Evolutionary conservation across 768 basidiomycete species (phyloP), one percentile per base, ranked within the genome.

Genomic region (Podaxis pistillaris): DNA sequence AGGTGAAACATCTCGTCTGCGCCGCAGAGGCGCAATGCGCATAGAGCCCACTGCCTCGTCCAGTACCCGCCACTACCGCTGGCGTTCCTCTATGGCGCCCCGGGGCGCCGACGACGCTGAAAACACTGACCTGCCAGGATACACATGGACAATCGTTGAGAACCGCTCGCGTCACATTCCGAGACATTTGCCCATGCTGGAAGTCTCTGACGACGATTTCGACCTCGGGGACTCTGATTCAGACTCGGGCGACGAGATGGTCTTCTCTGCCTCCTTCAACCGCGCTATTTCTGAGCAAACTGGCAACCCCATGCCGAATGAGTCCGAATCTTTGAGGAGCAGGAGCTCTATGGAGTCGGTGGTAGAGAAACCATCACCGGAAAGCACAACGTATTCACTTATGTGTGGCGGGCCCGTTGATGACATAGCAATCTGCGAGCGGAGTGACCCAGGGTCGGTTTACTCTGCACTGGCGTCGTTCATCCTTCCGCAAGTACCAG

Each of bases 21-120:
- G 90, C n/a, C 77, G 90, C 60, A 77, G 90, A 65, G 90, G 90
- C 11, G 90, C 90, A 56, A 83, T 90, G 81, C 79, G 86, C 41
- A 76, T 89, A 37, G 86, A 87, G 72, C 75, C 76, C 52, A 67
- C 56, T 64, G 51, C 58, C 38, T 38, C 22, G 30, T 41, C 61
- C 5, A 56, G 55, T 17, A 49, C 62, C 50, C 51, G 37, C 36
- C 57, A 60, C 61, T 47, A 49, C 46, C 56, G 57, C 46, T 24
- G 59, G 54, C 36, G 63, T 50, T 24, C 64, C 47, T 53, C 41
- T 33, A 13, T 22, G 51, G 22, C 28, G 38, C 19, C 53, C 56
- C 59, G n/a, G 13, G 46, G 47, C 15, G 36, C 36, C n/a, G 46
- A 62, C 28, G 15, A 63, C 64, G 58, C 56, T 28, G 66, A 55